Percentiles rank a stretch among this genome's conserved stretches.
phyloP scores from a whole-genome alignment of 2,329 filamentous ascomycete genomes.

The Pseudomassariella vexata region DNA sequence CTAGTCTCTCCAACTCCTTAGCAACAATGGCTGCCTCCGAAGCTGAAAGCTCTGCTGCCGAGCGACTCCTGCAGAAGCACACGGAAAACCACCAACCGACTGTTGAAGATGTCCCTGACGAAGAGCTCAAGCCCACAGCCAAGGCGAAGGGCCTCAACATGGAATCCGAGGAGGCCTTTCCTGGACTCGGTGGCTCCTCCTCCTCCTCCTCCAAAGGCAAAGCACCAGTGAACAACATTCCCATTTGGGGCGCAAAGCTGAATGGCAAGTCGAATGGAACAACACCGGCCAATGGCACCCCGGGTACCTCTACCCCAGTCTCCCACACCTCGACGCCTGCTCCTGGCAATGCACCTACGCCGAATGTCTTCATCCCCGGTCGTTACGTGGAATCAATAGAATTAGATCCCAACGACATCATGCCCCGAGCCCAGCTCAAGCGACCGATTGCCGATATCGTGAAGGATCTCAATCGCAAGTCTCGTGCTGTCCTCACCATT shows the following conservation, averaged over 20 bases:
- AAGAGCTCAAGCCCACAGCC: constrained; percentile 62
- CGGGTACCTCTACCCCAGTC: constrained; percentile 57
- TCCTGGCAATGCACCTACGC: constrained; percentile 34
- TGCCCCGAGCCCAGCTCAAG: constrained; percentile 72
- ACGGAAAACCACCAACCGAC: constrained; percentile 53
- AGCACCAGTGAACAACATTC: constrained; percentile 51
- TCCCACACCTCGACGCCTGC: constrained; percentile 39
- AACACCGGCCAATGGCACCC: constrained; percentile 47
- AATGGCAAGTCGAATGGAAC: constrained; percentile 48
- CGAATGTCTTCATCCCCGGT: constrained; percentile 73
- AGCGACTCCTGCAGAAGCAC: constrained; percentile 62
- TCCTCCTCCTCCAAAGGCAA: constrained; percentile 49
- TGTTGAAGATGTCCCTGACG: constrained; percentile 76
- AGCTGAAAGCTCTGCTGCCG: constrained; percentile 41
- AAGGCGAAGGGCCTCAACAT: constrained; percentile 61
- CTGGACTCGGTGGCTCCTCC: constrained; percentile 66
- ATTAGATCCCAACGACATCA: constrained; percentile 69
- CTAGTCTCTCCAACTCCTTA: too few relatives aligned
- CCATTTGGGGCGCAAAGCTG: constrained; percentile 65
- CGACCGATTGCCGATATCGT: constrained; percentile 80
- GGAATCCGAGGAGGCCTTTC: constrained; percentile 86
- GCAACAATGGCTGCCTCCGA: constrained; percentile 36
- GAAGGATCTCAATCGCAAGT: constrained; percentile 88
- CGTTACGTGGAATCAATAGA: constrained; percentile 73
- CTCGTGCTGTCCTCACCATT: constrained; percentile 79